Evolutionary conservation across 768 basidiomycete species (phyloP), one percentile per base, ranked within the genome.

Genomic region (Galerina marginata): DNA sequence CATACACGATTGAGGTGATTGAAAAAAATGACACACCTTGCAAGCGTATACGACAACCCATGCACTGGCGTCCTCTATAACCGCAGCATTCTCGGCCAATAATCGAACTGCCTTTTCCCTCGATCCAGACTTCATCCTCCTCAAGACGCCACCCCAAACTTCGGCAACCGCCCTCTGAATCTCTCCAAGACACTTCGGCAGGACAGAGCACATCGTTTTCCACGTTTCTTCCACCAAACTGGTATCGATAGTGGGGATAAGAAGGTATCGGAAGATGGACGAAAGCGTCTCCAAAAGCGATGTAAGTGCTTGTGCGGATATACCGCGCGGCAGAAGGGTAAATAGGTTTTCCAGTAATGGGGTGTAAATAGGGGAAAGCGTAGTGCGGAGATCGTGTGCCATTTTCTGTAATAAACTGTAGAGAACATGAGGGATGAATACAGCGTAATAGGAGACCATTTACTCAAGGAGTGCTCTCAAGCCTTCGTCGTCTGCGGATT

Each of bases 161-260:
- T 97, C 94, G 0, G 93, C 90, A 9, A 91, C 82, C 1, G 90
- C 86, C 25, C 90, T 77, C 68, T 91, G 91, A 2, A 93, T 83
- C 59, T 95, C 91, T 0, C 85, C 81, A 56, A 83, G 75, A 69
- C 90, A 92, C 58, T 78, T 81, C 3, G 83, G 82, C 9, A 93
- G 70, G 1, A 81, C 75, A 0, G 71, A 68, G 25, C 79, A 77
- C 42, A 93, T 74, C 29, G 74, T 67, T 5, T 71, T 56, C 92
- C 92, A 93, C 2, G 90, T 88, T 44, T 80, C 76, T 44, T 83
- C 78, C 25, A 90, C 69, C 4, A 87, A 76, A 33, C 84, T 72
- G 15, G 80, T 75, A 58, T 85, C 77, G n/a, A 81, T 80, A 0
- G 84, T 81, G 0, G 91, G 89, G 3, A 92, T 78, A 16, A 93